Evolutionary conservation across 768 basidiomycete species (phyloP), one percentile per base, ranked within the genome.

Genomic region (Boletus coccyginus): DNA sequence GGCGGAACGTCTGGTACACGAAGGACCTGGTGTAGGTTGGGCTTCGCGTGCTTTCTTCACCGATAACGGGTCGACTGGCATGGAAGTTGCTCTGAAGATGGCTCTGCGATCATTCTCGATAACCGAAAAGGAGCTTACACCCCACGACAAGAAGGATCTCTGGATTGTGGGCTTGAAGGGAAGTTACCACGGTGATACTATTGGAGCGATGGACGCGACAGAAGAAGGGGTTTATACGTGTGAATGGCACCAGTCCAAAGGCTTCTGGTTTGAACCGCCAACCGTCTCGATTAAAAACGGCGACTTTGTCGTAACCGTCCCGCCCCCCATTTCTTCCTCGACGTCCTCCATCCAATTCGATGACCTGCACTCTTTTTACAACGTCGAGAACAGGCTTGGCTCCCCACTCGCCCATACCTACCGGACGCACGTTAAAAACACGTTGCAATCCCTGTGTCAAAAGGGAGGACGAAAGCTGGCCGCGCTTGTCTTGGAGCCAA

Each of bases 61-160:
- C 7, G 96, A 98, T 66, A 89, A 98, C 61, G 96, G 96, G 14
- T 92, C 93, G 21, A 98, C 96, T 0, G 96, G 87, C 8, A 95
- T 96, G 86, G 96, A 98, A 69, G 88, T 96, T n/a, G 96, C 93
- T 12, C 74, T 98, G 56, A 98, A 98, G 73, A 98, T 98, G 96
- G 96, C 93, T 0, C 73, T 98, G 42, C 80, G 94, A 27, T 84
- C 87, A 3, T 88, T 79, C 58, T 74, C 81, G 14, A 60, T 72
- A 36, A 74, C 77, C 19, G 65, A 71, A 17, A 62, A 66, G 12
- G 63, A 67, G 1, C 63, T 82, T 7, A 66, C 73, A 21, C 64
- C 71, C 7, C 39, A 55, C 11, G 76, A 76, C 29, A 75, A 76
- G 60, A 82, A 80, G 57, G 72, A 75, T 27, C 74, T 94, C 5